Evolutionary conservation across 2,329 filamentous ascomycete species (phyloP), one percentile per base, ranked within the genome.

Genomic region (Exutisphaerella laricina): DNA sequence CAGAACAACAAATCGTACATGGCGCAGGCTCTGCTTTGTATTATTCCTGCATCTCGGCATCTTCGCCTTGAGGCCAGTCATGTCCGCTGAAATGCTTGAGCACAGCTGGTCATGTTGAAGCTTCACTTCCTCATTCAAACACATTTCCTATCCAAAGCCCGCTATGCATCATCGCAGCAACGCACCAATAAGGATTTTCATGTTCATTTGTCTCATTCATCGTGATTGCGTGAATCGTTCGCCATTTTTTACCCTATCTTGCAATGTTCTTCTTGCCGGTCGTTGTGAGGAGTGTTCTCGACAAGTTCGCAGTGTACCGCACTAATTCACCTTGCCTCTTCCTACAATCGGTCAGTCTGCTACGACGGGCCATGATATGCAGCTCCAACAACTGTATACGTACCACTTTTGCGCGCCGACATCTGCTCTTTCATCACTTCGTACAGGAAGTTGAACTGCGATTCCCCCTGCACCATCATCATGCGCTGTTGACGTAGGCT

Each of bases 381-480:
- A 8, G 41, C 41, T 5, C 41, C 41, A 10, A 28, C 34, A 14
- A 39, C 35, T 17, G 41, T 21, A 39, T 44, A 34, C 8, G 17
- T 17, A 16, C 37, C 21, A 5, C 36, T 36, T 16, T 37, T 20
- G 13, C 44, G 30, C 12, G 39, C 41, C n/a, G 30, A 16, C 28
- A 45, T 89, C 41, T 80, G 70, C 61, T 88, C 84, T 39, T 80
- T 77, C 57, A 96, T 65, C 1, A 94, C 86, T 58, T 88, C 80
- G 67, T 98, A 97, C 44, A 98, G 78, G 63, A 97, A 96, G 26
- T 78, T 67, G 58, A 85, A 92, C 63, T 98, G 92, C 35, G 75
- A 64, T 56, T 90, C 85, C 33, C 85, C 83, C 67, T 97, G 92
- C 4, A 98, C 92, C 92, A 98, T 98, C 67, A 83, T 86, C 70